Evolutionary conservation across 257 asterid species (phyloP), one percentile per base, ranked within the genome.

Genomic region (Lycium ferocissimum): DNA sequence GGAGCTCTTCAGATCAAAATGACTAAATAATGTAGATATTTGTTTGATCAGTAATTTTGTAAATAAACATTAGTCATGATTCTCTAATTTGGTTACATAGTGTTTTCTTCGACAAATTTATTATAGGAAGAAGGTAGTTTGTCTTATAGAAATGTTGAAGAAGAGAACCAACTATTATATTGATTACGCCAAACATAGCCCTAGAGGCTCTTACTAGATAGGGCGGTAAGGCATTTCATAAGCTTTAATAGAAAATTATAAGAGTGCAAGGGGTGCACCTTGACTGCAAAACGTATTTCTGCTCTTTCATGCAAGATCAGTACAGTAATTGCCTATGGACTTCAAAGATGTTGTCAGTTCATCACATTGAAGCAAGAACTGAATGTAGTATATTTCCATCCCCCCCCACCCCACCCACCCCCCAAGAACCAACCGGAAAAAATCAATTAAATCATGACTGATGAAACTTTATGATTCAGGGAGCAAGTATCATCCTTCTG

Each of bases 381-480:
- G 79, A 18, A 43, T 40, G 56, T 40, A 22, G 14, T 5, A 22
- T 76, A 76, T 56, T 26, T 7, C 43, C 63, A 76, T 53, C 6
- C 15, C n/a, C 18, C 47, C 14, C n/a, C n/a, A n/a, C n/a, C n/a
- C n/a, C n/a, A n/a, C n/a, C n/a, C n/a, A n/a, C n/a, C n/a, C n/a
- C n/a, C n/a, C n/a, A n/a, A n/a, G n/a, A n/a, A n/a, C n/a, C n/a
- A n/a, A n/a, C 22, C 0, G 3, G 14, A 76, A 51, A 49, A 76
- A 20, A 81, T 13, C 38, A 81, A 62, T 37, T 75, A 15, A 17
- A 18, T 65, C 73, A 72, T 69, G 61, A 86, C 83, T 13, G 35
- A 43, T 81, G 83, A 59, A 67, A 18, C 67, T 78, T 81, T 79
- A 85, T 65, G 79, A 71, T 90, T 86, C 95, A 90, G 98, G 93